Conservation (phyloP, 2,329 filamentous ascomycete species). For the Penicillium corylophilum region DNA sequence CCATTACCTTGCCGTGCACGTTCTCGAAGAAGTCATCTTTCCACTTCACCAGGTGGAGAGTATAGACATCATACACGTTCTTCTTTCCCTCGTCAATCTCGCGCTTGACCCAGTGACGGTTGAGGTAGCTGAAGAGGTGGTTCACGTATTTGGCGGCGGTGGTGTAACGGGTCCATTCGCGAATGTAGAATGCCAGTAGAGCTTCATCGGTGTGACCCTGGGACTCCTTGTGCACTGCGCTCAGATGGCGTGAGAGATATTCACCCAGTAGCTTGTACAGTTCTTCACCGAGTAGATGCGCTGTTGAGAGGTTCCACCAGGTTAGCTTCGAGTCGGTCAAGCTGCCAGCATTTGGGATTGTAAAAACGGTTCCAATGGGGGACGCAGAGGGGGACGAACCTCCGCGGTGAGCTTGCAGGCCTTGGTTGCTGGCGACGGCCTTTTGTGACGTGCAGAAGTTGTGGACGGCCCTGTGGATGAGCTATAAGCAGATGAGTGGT, state of each 20-base stretch:
- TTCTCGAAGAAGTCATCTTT: conserved; percentile 83
- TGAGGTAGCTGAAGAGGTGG: conserved; percentile 92
- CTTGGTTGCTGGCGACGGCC: conserved; percentile 63
- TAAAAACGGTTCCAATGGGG: background rate
- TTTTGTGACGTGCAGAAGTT: conserved; percentile 99
- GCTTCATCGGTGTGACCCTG: conserved; percentile 84
- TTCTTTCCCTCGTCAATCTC: conserved; percentile 99
- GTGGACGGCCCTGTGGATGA: conserved; percentile 70
- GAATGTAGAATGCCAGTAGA: conserved; percentile 87
- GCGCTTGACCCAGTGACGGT: conserved; percentile 97
- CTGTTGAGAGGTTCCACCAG: conserved; percentile 44
- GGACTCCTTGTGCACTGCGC: conserved; percentile 68
- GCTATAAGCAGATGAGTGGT: conserved; percentile 26
- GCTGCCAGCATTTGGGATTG: too few relatives aligned
- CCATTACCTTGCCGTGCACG: conserved; percentile 88
- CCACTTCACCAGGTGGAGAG: conserved; percentile 93
- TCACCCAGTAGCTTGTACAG: conserved; percentile 87
- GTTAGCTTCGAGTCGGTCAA: background rate
- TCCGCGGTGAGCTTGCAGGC: conserved; percentile 65
- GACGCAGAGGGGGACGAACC: conserved; percentile 50
- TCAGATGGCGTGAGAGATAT: conserved; percentile 78
- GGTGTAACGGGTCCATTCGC: conserved; percentile 95
- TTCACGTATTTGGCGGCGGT: conserved; percentile 96
- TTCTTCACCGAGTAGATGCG: conserved; percentile 92
- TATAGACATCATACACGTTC: conserved; percentile 97